Percentiles rank a stretch among this genome's conserved stretches.
Evolutionary conservation across 2,329 filamentous ascomycete genomes (phyloP).

Genomic region (Aspergillus sp.): DNA sequence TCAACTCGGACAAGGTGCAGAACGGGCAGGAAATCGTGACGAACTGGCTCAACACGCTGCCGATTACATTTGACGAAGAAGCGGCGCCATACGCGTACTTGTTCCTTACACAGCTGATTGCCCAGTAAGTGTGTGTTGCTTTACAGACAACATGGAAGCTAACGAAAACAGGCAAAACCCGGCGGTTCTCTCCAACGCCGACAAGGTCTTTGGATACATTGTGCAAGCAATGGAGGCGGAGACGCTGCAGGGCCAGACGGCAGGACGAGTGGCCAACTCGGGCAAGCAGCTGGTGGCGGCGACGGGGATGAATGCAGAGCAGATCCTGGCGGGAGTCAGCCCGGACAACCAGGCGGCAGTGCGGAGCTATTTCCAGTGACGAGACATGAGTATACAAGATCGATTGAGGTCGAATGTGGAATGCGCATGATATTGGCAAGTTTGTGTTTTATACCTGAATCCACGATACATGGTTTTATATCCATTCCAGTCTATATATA

Average conservation of each 20-base stretch:
- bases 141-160: not conserved
- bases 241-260: conserved; percentile 76
- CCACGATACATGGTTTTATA: not conserved
- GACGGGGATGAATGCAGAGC: conserved; percentile 65
- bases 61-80: conserved; percentile 91
- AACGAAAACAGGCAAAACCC: conserved; percentile 63
- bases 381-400: conserved; percentile 2
- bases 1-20: conserved; percentile 65
- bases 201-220: conserved; percentile 74
- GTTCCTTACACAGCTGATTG: conserved; percentile 83
- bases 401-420: conserved; percentile 3
- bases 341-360: conserved; percentile 74
- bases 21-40: conserved; percentile 66
- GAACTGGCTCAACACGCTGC: conserved; percentile 87
- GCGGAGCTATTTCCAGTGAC: conserved; percentile 64
- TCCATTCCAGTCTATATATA: not conserved
- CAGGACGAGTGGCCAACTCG: conserved; percentile 63
- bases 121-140: conserved; percentile 61
- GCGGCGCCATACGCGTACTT: conserved; percentile 92
- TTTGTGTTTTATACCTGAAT: not conserved
- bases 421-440: conserved; percentile 1
- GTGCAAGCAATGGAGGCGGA: conserved; percentile 84
- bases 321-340: conserved; percentile 64
- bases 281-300: conserved; percentile 68
- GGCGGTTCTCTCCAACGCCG: conserved; percentile 64